A percentile compares a stretch with the other conserved stretches of the same genome.
Conservation (phyloP, 257 asterid genomes). For the Nicotiana otophora region DNA sequence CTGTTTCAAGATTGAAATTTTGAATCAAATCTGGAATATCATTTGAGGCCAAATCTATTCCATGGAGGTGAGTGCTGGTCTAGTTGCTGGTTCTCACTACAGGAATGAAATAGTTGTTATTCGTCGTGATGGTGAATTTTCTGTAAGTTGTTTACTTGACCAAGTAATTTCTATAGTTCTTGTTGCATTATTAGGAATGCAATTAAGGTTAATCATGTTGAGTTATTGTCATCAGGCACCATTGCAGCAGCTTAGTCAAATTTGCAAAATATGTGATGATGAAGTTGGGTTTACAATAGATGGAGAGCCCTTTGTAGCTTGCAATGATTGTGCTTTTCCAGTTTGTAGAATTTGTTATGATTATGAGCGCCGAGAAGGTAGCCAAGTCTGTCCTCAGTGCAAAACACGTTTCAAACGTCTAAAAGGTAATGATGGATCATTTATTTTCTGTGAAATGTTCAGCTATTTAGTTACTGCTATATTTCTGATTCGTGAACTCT, state of each 20-base stretch:
- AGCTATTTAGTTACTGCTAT: not conserved
- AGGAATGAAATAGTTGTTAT: slow-evolving; percentile 20
- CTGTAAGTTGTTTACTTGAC: slow-evolving; percentile 5
- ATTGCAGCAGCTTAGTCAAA: slow-evolving; percentile 9
- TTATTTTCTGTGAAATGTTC: not conserved
- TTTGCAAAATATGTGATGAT: slow-evolving; percentile 29
- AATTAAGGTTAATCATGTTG: not conserved
- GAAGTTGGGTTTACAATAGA: slow-evolving; percentile 23
- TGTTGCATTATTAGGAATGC: not conserved
- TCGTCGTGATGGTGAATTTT: slow-evolving; percentile 5
- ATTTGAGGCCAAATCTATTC: not conserved
- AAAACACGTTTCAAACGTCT: slow-evolving; percentile 33
- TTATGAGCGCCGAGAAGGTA: slow-evolving; percentile 33
- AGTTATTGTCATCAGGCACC: slow-evolving; percentile 2
- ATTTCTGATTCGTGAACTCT: not conserved
- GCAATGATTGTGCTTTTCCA: slow-evolving; percentile 37
- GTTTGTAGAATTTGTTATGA: slow-evolving; percentile 35
- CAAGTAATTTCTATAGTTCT: not conserved
- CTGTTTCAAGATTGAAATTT: not conserved
- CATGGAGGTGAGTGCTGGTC: slow-evolving; percentile 13
- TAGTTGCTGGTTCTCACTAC: slow-evolving; percentile 18
- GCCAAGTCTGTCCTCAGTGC: slow-evolving; percentile 35
- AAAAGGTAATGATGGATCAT: slow-evolving; percentile 12
- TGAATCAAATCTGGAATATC: not conserved
- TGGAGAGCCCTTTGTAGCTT: slow-evolving; percentile 31